A percentile compares a stretch with the other conserved stretches of the same genome.
These are phyloP conservation scores for Colletotrichum musae DNA, from an alignment of 2,329 filamentous ascomycete species.

Conservation along the genomic window DNA sequence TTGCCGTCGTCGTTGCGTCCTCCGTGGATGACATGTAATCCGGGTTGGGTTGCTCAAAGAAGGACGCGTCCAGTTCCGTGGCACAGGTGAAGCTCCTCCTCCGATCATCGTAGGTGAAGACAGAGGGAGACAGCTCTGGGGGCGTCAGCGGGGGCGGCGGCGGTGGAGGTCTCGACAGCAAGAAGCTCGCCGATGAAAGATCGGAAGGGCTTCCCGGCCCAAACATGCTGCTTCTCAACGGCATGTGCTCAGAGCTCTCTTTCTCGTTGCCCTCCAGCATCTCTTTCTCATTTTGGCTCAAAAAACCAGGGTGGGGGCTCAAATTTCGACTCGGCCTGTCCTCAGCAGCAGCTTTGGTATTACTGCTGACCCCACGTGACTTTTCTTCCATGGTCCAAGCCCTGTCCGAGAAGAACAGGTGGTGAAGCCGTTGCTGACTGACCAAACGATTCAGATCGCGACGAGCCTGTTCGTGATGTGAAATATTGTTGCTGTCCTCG, in stretches of 20 bases:
- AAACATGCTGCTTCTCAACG: conserved; percentile 3
- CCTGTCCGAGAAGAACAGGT: conserved; percentile 30
- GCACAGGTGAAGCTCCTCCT: conserved; percentile 49
- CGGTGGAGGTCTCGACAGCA: conserved; percentile 57
- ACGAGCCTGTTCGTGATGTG: not conserved
- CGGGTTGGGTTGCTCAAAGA: conserved; percentile 66
- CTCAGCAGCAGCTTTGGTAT: conserved; percentile 36
- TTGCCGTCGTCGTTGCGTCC: conserved; percentile 44
- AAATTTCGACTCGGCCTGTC: conserved; percentile 4
- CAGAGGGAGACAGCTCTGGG: conserved; percentile 58
- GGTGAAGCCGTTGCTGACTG: conserved; percentile 38
- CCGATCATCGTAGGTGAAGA: conserved; percentile 61
- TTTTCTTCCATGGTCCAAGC: conserved; percentile 45
- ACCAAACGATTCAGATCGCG: conserved; percentile 17
- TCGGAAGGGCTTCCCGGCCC: conserved; percentile 18
- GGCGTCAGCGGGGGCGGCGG: conserved; percentile 66
- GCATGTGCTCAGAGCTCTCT: not conserved
- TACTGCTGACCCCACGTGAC: conserved; percentile 50
- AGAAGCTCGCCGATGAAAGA: conserved; percentile 30
- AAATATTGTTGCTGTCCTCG: conserved; percentile 1
- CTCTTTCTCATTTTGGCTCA: conserved; percentile 16
- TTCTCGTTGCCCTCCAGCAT: not conserved
- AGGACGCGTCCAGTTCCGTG: conserved; percentile 53
- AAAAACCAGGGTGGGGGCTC: conserved; percentile 26
- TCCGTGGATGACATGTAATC: conserved; percentile 60